phyloP scores from a whole-genome alignment of 2,329 filamentous ascomycete genomes.

The Tolypocladium guangdongense region DNA sequence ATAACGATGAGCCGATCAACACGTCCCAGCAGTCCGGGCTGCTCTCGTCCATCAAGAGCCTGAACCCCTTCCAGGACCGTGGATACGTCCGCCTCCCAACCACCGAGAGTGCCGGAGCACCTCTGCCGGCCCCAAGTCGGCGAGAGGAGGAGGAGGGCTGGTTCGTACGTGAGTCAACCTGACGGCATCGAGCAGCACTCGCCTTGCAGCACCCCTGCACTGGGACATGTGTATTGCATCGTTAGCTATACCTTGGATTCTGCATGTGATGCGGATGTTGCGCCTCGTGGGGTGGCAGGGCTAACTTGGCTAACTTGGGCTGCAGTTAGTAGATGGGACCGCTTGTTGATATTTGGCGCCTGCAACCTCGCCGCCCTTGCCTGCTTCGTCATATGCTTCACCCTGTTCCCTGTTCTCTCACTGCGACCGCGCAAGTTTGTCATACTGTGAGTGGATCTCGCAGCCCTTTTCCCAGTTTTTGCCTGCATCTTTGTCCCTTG shows the following conservation, averaged over 20 bases:
- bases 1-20: conserved; percentile 68
- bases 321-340: conserved; percentile 94
- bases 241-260: conserved; percentile 19
- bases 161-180: conserved; percentile 73
- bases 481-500: conserved; percentile 3
- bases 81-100: conserved; percentile 89
- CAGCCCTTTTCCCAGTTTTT: conserved; percentile 5
- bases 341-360: conserved; percentile 79
- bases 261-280: conserved; percentile 31
- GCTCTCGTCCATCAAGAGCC: conserved; percentile 66
- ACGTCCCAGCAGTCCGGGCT: conserved; percentile 61
- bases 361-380: conserved; percentile 83
- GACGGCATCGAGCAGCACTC: conserved; percentile 10
- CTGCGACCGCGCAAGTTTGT: conserved; percentile 87
- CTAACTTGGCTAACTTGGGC: conserved; percentile 19
- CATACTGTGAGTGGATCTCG: conserved; percentile 66
- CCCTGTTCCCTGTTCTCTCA: conserved; percentile 73
- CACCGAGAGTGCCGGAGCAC: conserved; percentile 70
- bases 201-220: conserved; percentile 29
- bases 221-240: conserved; percentile 33
- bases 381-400: conserved; percentile 90
- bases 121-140: conserved; percentile 70
- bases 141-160: conserved; percentile 93
- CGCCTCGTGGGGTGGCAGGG: conserved; percentile 29
- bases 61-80: conserved; percentile 78